phyloP scores from a whole-genome alignment of 805 yeast genomes.

The Kluyveromyces siamensis region DNA sequence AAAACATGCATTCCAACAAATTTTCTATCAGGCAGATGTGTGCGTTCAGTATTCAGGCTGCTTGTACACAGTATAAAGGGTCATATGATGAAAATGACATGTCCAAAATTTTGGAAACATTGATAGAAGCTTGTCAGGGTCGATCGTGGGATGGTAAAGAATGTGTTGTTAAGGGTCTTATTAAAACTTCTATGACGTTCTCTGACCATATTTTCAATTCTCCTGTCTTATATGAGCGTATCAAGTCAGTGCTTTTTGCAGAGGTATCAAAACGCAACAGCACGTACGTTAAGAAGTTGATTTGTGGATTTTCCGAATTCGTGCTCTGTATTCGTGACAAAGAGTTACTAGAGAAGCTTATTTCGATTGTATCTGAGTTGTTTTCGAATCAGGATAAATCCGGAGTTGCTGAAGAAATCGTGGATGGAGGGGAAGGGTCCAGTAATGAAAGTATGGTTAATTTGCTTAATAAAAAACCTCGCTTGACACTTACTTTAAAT shows the following conservation, averaged over 20 bases:
- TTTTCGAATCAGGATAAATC: constrained; percentile 31
- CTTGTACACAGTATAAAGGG: constrained; percentile 39
- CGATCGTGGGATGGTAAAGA: constrained; percentile 90
- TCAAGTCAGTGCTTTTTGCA: constrained; percentile 38
- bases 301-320: constrained; percentile 46
- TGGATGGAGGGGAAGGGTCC: constrained; percentile 19
- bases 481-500: constrained; percentile 23
- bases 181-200: constrained; percentile 44
- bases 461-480: constrained; percentile 16
- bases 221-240: constrained; percentile 26
- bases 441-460: constrained; percentile 10
- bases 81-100: constrained; percentile 22
- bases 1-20: constrained; percentile 45
- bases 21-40: constrained; percentile 61
- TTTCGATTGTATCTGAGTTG: constrained; percentile 30
- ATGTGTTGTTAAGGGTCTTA: constrained; percentile 58
- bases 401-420: constrained; percentile 29
- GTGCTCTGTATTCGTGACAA: constrained; percentile 30
- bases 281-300: constrained; percentile 49
- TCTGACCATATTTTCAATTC: constrained; percentile 27
- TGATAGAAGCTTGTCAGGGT: constrained; percentile 59
- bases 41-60: constrained; percentile 56
- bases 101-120: constrained; percentile 37
- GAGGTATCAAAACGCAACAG: constrained; percentile 65
- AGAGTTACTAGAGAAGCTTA: constrained; percentile 28